Conservation (phyloP, 306 rosid species). For the Begonia masoniana region DNA sequence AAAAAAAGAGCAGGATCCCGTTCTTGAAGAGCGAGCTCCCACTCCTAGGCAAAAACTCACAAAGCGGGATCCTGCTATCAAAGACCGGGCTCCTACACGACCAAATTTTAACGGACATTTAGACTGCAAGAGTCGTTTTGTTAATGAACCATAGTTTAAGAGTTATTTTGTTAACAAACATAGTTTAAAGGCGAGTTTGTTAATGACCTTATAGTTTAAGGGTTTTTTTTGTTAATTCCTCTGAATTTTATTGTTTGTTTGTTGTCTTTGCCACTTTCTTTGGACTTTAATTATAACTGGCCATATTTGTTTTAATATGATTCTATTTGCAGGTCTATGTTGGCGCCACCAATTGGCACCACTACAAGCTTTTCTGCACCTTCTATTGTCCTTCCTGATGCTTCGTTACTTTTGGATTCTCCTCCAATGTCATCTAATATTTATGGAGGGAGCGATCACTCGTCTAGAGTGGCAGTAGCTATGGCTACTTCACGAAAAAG, state of each 20-base stretch:
- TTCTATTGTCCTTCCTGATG: constrained; percentile 71
- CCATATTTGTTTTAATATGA: constrained; percentile 1
- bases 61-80: too few species aligned
- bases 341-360: constrained; percentile 25
- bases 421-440: constrained; percentile 32
- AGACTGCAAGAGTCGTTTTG: too few species aligned
- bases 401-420: constrained; percentile 66
- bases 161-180: too few species aligned
- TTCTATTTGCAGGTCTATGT: constrained; percentile 15
- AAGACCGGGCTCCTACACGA: too few species aligned
- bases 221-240: too few species aligned
- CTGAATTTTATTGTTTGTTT: background rate
- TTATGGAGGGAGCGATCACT: constrained; percentile 41
- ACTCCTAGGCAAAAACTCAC: too few species aligned
- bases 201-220: too few species aligned
- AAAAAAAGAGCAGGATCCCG: too few species aligned
- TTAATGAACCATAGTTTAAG: too few species aligned
- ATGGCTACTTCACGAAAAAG: constrained; percentile 66
- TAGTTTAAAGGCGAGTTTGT: too few species aligned
- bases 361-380: constrained; percentile 16
- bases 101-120: too few species aligned
- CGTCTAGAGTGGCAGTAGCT: constrained; percentile 66
- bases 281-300: background rate
- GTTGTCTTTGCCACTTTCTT: background rate
- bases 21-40: too few species aligned